These are phyloP conservation scores for Argentina anserina DNA, from an alignment of 306 rosid species.

Conservation along the genomic window DNA sequence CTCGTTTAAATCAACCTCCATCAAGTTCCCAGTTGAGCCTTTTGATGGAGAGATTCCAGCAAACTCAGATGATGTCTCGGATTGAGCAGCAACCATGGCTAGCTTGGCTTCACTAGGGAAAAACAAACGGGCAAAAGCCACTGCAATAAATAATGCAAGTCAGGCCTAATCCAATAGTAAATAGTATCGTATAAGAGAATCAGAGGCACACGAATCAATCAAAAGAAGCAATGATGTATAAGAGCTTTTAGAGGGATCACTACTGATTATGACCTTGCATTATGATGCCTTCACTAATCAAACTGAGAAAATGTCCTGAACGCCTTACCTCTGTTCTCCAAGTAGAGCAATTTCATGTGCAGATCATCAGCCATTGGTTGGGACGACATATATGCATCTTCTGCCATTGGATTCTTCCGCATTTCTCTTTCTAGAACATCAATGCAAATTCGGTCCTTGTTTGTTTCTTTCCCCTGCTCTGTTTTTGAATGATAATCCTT, in stretches of 20 bases:
- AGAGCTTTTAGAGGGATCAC: neutral
- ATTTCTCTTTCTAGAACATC: conserved; percentile 51
- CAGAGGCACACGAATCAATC: conserved; percentile 1
- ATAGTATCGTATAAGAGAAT: neutral
- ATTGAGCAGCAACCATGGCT: conserved; percentile 45
- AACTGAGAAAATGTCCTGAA: neutral
- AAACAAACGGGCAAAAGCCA: conserved; percentile 46
- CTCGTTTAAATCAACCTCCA: conserved; percentile 52
- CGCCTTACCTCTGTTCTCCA: conserved; percentile 48
- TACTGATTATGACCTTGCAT: neutral
- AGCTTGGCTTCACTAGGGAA: conserved; percentile 48
- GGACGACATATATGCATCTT: conserved; percentile 27
- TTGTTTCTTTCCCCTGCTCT: conserved; percentile 39
- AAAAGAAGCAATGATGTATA: neutral
- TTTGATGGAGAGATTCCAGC: conserved; percentile 22
- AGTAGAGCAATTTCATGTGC: conserved; percentile 42
- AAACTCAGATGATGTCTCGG: conserved; percentile 34
- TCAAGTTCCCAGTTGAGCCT: conserved; percentile 36
- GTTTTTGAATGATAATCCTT: conserved; percentile 45
- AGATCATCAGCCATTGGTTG: conserved; percentile 42
- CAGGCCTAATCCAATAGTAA: conserved; percentile 9
- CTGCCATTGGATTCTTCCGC: conserved; percentile 36
- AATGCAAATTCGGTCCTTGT: conserved; percentile 44
- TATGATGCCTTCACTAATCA: neutral
- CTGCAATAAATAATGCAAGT: conserved; percentile 25